Percentiles rank a stretch among this genome's conserved stretches.
Conservation (phyloP, 108 stramenopile species). For the Cyclotella distinguenda region DNA sequence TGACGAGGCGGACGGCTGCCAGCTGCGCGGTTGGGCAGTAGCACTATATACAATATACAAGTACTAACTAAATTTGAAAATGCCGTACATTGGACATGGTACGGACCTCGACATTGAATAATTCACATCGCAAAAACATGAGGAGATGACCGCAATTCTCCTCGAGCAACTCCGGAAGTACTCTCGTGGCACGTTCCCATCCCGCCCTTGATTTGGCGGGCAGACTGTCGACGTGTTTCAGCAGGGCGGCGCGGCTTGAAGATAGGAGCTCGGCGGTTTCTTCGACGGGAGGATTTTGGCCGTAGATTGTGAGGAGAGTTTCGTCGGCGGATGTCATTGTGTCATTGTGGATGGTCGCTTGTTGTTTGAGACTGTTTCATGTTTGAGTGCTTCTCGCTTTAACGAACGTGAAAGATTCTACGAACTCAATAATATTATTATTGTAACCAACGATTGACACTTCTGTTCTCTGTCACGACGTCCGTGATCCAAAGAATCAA, state of each 20-base stretch:
- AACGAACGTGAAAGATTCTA: too few relatives aligned
- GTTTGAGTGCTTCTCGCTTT: too few relatives aligned
- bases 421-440: too few relatives aligned
- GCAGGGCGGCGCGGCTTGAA: constrained; percentile 28
- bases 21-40: background rate
- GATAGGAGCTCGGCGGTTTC: constrained; percentile 54
- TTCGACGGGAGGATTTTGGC: constrained; percentile 51
- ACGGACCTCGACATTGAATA: constrained; percentile 54
- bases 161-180: constrained; percentile 46
- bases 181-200: constrained; percentile 33
- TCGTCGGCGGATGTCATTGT: too few relatives aligned
- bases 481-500: too few relatives aligned
- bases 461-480: too few relatives aligned
- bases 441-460: too few relatives aligned
- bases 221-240: constrained; percentile 29
- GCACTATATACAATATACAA: background rate
- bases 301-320: constrained; percentile 30
- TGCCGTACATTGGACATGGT: background rate
- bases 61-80: background rate
- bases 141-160: constrained; percentile 44
- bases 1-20: constrained; percentile 43
- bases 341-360: constrained; percentile 1
- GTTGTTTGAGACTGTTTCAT: too few relatives aligned
- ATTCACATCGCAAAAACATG: constrained; percentile 63
- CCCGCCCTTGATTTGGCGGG: constrained; percentile 18